A percentile compares a stretch with the other conserved stretches of the same genome.
Evolutionary conservation across 371 early-diverging fungal genomes (phyloP).

Genomic region (Fennellomyces sp.): DNA sequence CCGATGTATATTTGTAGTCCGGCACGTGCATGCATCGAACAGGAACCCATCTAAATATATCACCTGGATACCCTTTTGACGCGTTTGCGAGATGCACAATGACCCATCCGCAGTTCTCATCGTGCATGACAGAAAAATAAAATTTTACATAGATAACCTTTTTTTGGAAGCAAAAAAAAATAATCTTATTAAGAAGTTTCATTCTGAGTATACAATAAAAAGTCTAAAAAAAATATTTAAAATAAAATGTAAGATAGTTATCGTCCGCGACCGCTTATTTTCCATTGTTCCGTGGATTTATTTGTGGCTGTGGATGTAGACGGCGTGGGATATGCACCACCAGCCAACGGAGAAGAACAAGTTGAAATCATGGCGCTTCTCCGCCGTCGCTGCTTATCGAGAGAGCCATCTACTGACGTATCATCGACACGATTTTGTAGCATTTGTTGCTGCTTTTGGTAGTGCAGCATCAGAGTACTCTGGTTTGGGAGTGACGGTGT

Average conservation of each 20-base stretch:
- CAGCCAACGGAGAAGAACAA: neutral
- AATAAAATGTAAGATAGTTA: neutral
- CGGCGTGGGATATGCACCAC: too few relatives aligned
- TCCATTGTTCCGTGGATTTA: neutral
- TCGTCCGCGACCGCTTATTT: neutral
- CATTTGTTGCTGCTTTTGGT: neutral
- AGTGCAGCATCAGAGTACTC: neutral
- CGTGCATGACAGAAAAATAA: too few relatives aligned
- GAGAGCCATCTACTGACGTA: neutral
- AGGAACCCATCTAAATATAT: too few relatives aligned
- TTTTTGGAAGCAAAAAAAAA: too few relatives aligned
- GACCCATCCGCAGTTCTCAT: too few relatives aligned
- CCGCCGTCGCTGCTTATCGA: neutral
- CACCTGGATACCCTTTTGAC: too few relatives aligned
- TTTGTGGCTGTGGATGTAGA: neutral
- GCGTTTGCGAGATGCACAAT: too few relatives aligned
- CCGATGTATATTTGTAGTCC: too few relatives aligned
- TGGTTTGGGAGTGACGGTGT: neutral
- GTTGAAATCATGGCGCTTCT: conserved; percentile 1
- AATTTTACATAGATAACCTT: too few relatives aligned
- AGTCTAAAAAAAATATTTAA: neutral
- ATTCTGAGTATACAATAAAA: too few relatives aligned
- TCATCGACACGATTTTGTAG: neutral
- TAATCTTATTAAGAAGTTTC: too few relatives aligned
- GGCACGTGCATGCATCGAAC: too few relatives aligned